Conservation (phyloP, 2,329 filamentous ascomycete species). For the Stromatinia cepivora region DNA sequence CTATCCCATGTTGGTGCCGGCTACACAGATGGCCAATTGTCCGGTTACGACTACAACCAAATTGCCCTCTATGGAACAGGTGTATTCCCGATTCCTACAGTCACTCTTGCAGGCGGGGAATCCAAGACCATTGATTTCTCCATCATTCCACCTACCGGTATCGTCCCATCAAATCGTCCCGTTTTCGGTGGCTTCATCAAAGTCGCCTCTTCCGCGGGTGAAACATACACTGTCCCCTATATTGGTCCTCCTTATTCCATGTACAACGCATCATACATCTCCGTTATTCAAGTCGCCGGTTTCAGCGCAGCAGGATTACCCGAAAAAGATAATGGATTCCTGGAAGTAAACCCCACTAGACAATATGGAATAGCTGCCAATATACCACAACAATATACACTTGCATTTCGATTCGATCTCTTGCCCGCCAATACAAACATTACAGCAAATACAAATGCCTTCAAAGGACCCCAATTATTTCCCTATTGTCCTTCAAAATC, state of each 20-base stretch:
- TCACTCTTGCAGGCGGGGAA: constrained; percentile 31
- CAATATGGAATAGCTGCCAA: constrained; percentile 18
- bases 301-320: neutral
- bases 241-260: constrained; percentile 35
- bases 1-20: constrained; percentile 34
- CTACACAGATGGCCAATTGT: constrained; percentile 32
- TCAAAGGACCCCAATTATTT: neutral
- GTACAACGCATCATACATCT: constrained; percentile 27
- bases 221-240: constrained; percentile 35
- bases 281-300: constrained; percentile 5
- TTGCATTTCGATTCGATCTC: constrained; percentile 21
- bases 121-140: constrained; percentile 29
- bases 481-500: constrained; percentile 7
- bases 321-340: constrained; percentile 8
- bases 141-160: constrained; percentile 27
- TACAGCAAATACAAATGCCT: constrained; percentile 3
- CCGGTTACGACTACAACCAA: constrained; percentile 29
- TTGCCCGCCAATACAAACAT: constrained; percentile 23
- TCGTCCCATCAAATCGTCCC: constrained; percentile 31
- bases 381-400: constrained; percentile 15
- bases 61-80: constrained; percentile 34
- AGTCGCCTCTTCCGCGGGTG: constrained; percentile 25
- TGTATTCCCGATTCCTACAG: constrained; percentile 28
- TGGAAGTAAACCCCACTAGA: constrained; percentile 15
- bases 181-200: constrained; percentile 37